Conservation (phyloP, 2,329 filamentous ascomycete genomes). For the Botryotinia globosa region DNA sequence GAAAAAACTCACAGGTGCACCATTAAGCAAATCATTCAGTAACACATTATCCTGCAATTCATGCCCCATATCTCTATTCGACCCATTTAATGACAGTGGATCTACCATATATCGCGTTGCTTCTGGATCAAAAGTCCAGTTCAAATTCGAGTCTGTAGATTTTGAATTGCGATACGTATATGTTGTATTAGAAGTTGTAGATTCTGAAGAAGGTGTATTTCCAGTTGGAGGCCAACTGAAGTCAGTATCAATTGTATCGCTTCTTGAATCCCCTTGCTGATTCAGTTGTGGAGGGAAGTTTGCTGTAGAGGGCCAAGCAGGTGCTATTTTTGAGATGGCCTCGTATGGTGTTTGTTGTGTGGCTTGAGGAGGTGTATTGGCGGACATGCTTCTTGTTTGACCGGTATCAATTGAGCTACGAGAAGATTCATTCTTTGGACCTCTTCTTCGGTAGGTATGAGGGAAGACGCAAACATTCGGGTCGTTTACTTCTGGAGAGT, state of each 20-base stretch:
- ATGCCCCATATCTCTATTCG: not conserved
- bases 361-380: not conserved
- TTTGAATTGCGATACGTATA: conserved; percentile 7
- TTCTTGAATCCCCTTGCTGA: not conserved
- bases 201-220: conserved; percentile 22
- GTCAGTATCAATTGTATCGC: conserved; percentile 17
- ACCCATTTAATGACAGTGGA: not conserved
- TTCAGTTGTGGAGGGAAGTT: not conserved
- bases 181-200: conserved; percentile 11
- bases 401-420: not conserved
- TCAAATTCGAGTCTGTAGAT: not conserved
- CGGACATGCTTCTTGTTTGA: not conserved
- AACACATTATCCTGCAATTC: not conserved
- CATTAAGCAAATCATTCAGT: not conserved
- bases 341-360: not conserved
- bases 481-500: not conserved
- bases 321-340: not conserved
- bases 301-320: not conserved
- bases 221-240: conserved; percentile 1
- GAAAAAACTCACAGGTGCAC: not conserved
- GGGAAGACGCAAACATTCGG: not conserved
- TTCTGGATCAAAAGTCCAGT: not conserved
- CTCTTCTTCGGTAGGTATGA: not conserved
- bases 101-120: not conserved
- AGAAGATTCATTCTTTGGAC: not conserved